Percentiles rank a stretch among this genome's conserved stretches.
These are phyloP conservation scores for Hemisphaericaspora subhashii DNA, from an alignment of 1,139 yeast species.

Conservation along the genomic window DNA sequence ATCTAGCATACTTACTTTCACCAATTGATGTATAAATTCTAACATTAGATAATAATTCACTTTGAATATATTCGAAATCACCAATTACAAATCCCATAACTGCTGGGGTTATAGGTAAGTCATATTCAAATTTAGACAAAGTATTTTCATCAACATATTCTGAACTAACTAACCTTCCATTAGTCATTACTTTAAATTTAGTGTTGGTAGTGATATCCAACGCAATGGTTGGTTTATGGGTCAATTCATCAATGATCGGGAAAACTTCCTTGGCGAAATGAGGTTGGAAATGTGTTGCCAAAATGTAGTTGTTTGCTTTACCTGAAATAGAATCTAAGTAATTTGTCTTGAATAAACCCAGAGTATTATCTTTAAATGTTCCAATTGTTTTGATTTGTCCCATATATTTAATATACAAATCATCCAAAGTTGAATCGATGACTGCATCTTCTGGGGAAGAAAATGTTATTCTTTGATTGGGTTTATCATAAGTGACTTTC, in stretches of 20 bases:
- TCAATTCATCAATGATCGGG: constrained; percentile 66
- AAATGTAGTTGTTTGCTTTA: constrained; percentile 44
- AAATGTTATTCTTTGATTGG: constrained; percentile 31
- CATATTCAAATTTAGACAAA: constrained; percentile 42
- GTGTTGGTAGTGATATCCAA: constrained; percentile 47
- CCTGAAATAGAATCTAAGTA: constrained; percentile 53
- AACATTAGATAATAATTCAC: constrained; percentile 31
- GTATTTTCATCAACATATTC: constrained; percentile 23
- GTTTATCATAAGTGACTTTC: constrained; percentile 38
- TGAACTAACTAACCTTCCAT: constrained; percentile 32
- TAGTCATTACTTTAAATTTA: constrained; percentile 51
- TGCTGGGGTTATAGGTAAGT: constrained; percentile 62
- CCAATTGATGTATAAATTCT: constrained; percentile 59
- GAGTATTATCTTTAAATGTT: constrained; percentile 57
- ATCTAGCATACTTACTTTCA: constrained; percentile 41
- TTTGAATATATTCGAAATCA: constrained; percentile 54
- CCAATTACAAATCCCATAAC: constrained; percentile 69
- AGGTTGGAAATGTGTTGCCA: constrained; percentile 75
- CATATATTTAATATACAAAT: constrained; percentile 31
- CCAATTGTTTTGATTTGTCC: constrained; percentile 58
- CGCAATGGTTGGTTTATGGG: constrained; percentile 51
- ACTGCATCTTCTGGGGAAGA: constrained; percentile 11
- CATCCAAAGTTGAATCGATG: constrained; percentile 8
- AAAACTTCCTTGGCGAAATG: constrained; percentile 58
- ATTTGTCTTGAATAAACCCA: constrained; percentile 69